Evolutionary conservation across 495 filamentous ascomycete species (phyloP), one percentile per base, ranked within the genome.

Genomic region (Elaphomyces granulatus): DNA sequence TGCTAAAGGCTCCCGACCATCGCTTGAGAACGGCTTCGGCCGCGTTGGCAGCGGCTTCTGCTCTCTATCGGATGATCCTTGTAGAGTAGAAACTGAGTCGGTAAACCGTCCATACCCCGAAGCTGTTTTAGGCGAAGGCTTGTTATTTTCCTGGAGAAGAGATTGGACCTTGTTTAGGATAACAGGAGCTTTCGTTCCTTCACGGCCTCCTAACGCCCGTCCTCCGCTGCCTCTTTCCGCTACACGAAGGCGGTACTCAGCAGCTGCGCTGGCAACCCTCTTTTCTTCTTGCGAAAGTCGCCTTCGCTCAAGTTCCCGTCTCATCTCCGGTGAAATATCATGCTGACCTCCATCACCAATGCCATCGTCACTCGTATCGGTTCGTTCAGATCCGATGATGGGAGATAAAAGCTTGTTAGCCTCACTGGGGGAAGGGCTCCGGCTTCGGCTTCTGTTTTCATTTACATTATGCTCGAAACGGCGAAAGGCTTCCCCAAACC

Each of bases 401-500:
- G 82, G 75, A 15, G 83, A 83, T 20, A 84, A 58, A 32, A 69
- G 67, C 44, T 57, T 54, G 36, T 60, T 51, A 15, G 44, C 43
- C 28, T 56, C 62, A 37, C 67, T 60, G 7, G 55, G 52, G 15
- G 51, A 61, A 2, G 71, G 74, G 20, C 72, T 77, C 20, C 74
- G 72, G 18, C 67, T 70, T 45, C 68, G 65, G 17, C 40, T 35
- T 19, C 67, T 66, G 46, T 55, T 46, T 14, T 67, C 70, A 21
- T 58, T 51, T 37, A 60, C 63, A 45, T 73, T 74, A 16, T 71
- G 71, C 53, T 98, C 90, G 49, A 98, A 98, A 3, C 83, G 74
- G 45, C 87, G 81, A 65, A 98, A 96, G 3, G 92, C 88, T 38
- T 95, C 92, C 1, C 92, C 87, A 57, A 98, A 95, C 54, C 82